Conservation (phyloP, 805 yeast species). For the Lipomyces orientalis region DNA sequence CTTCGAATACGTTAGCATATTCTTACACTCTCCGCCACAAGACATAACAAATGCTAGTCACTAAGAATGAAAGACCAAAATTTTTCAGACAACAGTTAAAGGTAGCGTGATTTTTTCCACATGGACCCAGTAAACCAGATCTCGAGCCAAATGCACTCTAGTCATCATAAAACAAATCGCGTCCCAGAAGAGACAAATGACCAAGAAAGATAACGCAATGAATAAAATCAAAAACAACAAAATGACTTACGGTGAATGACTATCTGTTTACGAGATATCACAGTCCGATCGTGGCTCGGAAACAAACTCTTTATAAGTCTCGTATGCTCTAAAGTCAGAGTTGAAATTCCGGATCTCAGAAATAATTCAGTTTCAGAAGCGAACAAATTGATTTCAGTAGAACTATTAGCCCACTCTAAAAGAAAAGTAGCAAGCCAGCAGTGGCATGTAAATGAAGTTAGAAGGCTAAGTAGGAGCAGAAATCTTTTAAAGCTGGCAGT, state of each 20-base stretch:
- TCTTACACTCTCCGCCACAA: neutral
- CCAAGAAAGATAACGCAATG: neutral
- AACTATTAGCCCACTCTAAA: no score
- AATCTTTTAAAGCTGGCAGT: neutral
- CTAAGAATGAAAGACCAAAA: conserved; percentile 1
- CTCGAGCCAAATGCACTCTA: conserved; percentile 99
- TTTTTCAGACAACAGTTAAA: conserved; percentile 52
- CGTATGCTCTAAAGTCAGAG: neutral
- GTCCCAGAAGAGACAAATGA: neutral
- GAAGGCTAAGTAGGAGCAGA: neutral
- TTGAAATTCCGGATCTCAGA: neutral
- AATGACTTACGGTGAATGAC: neutral
- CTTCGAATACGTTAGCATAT: conserved; percentile 1
- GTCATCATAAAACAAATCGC: conserved; percentile 62
- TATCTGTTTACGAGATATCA: neutral
- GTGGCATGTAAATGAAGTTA: neutral
- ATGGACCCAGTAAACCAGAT: conserved; percentile 61
- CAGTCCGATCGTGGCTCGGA: neutral
- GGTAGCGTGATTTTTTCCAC: conserved; percentile 98
- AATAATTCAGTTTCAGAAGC: neutral
- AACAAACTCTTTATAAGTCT: neutral
- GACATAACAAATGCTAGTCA: conserved; percentile 12
- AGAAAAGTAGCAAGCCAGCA: neutral
- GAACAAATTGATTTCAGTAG: neutral
- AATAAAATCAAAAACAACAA: neutral